phyloP scores from a whole-genome alignment of 2,329 filamentous ascomycete genomes.

The Beauveria pseudobassiana region DNA sequence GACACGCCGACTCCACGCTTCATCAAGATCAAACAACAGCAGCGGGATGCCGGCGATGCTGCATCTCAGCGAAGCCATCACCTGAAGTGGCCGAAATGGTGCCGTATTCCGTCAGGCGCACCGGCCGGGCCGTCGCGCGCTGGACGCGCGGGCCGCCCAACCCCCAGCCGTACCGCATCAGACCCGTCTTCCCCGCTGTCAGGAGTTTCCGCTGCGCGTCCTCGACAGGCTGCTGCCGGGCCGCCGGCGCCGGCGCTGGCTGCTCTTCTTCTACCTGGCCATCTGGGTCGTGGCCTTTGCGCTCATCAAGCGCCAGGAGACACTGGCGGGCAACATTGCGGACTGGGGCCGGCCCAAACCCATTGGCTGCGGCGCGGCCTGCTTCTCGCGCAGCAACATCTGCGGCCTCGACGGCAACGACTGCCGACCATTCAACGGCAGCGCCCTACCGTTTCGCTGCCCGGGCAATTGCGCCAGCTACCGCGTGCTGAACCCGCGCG shows the following conservation, averaged over 20 bases:
- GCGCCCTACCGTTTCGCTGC: constrained; percentile 66
- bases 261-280: constrained; percentile 53
- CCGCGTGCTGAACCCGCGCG: constrained; percentile 61
- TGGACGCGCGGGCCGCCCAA: constrained; percentile 52
- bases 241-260: constrained; percentile 47
- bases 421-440: constrained; percentile 68
- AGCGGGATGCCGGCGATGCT: background rate
- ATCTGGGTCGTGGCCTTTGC: constrained; percentile 65
- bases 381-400: constrained; percentile 62
- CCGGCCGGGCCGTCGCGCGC: constrained; percentile 30
- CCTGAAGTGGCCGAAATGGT: constrained; percentile 47
- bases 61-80: constrained; percentile 15
- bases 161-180: constrained; percentile 41
- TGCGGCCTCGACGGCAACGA: constrained; percentile 69
- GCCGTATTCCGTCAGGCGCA: constrained; percentile 46
- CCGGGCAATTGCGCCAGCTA: constrained; percentile 63
- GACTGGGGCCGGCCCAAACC: constrained; percentile 59
- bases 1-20: constrained; percentile 49
- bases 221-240: constrained; percentile 56
- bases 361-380: constrained; percentile 60
- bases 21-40: constrained; percentile 41
- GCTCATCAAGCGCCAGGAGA: constrained; percentile 58
- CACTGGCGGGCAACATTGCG: constrained; percentile 51
- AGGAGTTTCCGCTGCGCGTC: constrained; percentile 57
- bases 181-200: constrained; percentile 58